Evolutionary conservation across 169 alveolate species (phyloP), one percentile per base, ranked within the genome.

Genomic region (Plasmodium knowlesi): DNA sequence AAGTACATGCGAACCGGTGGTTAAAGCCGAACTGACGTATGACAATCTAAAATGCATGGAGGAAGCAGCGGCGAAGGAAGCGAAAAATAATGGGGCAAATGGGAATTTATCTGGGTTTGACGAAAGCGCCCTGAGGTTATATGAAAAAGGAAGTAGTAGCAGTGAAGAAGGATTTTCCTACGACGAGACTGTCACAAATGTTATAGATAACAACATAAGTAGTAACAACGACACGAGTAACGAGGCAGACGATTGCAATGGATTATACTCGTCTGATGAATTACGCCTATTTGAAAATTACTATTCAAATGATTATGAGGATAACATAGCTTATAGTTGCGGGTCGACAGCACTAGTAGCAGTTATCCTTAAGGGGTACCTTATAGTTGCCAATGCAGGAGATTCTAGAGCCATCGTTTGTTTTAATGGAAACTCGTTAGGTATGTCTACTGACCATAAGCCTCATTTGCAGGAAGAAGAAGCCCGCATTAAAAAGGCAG

Each of bases 321-420:
- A 92, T 86, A 95, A 83, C 37, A 80, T 94, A 30, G 98, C 96
- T 16, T 93, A 86, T 81, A 97, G 97, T 54, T 98, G 98, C 76
- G 99, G 99, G n/a, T 96, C 98, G 53, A 96, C 99, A 1, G 96
- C 98, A 9, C 96, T 98, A 73, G 99, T 98, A 30, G 97, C 97
- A 70, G 97, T 97, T 54, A 97, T 98, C 50, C 83, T 96, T 81
- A 96, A 89, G 32, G 98, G 97, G 2, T 93, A 92, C 43, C 76
- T 97, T 30, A 92, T 97, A 57, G 99, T 98, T 53, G 99, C 99
- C 25, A 99, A 99, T 94, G 99, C 99, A 39, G 99, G 99, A 5
- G 99, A 99, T 95, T 98, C 99, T 41, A 96, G 99, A 84, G 99
- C 99, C 10, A 99, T 99, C 19, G 95, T 98, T 43, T 96, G 99